These are phyloP conservation scores for Fusarium devonianum DNA, from an alignment of 2,329 filamentous ascomycete genomes.

Conservation along the genomic window DNA sequence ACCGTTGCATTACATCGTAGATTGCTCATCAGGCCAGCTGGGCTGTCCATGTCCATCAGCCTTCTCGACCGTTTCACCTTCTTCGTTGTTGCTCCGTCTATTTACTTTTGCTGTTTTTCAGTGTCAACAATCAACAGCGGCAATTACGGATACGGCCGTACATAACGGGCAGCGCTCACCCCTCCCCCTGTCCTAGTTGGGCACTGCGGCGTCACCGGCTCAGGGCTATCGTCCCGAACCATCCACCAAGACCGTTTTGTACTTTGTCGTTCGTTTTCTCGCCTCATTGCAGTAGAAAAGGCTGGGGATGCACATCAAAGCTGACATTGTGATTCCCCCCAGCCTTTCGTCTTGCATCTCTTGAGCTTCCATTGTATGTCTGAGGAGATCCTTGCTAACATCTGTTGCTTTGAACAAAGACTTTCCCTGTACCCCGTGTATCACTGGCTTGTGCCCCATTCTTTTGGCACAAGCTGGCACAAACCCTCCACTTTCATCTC, in stretches of 20 bases:
- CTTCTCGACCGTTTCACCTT: neutral
- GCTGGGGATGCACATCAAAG: neutral
- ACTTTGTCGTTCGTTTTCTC: constrained; percentile 9
- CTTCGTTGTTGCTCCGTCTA: neutral
- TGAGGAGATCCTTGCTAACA: too few species aligned
- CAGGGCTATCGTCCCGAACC: constrained; percentile 17
- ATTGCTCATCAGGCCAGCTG: constrained; percentile 3
- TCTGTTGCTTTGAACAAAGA: too few species aligned
- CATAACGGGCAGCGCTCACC: neutral
- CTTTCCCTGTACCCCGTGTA: constrained; percentile 6
- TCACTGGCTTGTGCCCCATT: constrained; percentile 31
- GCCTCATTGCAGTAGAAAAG: neutral
- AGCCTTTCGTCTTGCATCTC: neutral
- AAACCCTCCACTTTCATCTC: neutral
- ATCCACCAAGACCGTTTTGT: constrained; percentile 20
- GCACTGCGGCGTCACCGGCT: constrained; percentile 6
- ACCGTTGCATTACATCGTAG: constrained; percentile 10
- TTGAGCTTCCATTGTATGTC: too few species aligned
- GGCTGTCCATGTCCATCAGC: neutral
- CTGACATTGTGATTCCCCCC: neutral
- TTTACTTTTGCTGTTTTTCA: constrained; percentile 2
- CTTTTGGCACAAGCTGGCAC: constrained; percentile 2
- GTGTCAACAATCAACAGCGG: neutral
- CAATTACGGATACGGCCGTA: neutral
- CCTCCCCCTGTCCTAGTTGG: constrained; percentile 4